Evolutionary conservation across 2,329 filamentous ascomycete genomes (phyloP).

Genomic region (Neonectria punicea): DNA sequence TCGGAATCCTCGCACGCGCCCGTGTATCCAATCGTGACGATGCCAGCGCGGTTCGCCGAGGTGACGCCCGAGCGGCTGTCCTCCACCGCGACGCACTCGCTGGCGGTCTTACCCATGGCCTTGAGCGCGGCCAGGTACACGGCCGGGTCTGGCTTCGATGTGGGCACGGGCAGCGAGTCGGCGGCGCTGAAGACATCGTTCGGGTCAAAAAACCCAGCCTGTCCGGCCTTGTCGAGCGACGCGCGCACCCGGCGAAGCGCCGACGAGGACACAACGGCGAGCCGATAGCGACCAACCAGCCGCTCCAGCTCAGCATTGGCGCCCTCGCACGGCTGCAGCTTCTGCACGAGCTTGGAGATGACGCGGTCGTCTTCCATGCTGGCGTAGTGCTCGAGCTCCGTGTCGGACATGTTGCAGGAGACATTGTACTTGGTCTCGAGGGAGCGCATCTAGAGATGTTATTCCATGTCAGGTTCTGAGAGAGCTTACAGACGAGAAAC

Average conservation of each 20-base stretch:
- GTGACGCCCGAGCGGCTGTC: constrained; percentile 5
- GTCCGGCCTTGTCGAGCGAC: constrained; percentile 2
- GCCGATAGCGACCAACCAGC: neutral
- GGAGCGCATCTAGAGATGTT: constrained; percentile 5
- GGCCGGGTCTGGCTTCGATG: constrained; percentile 4
- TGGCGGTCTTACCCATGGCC: neutral
- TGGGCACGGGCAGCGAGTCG: constrained; percentile 5
- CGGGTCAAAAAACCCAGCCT: neutral
- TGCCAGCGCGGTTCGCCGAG: constrained; percentile 4
- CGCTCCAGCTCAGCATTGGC: constrained; percentile 2
- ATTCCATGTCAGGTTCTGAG: neutral
- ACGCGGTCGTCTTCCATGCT: constrained; percentile 7
- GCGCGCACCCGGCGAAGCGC: constrained; percentile 7
- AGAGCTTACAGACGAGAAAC: neutral
- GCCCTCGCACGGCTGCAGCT: constrained; percentile 6
- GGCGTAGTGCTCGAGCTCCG: constrained; percentile 4
- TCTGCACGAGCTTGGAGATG: constrained; percentile 11
- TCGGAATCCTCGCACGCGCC: constrained; percentile 1
- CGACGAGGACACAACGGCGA: constrained; percentile 6
- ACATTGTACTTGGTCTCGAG: constrained; percentile 2
- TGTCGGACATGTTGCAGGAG: neutral
- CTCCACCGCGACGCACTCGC: constrained; percentile 2
- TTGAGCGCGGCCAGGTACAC: constrained; percentile 7
- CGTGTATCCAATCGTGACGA: constrained; percentile 1
- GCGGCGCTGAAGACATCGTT: constrained; percentile 7